phyloP scores from a whole-genome alignment of 352 stramenopile genomes.

The Globisporangium cystogenes region DNA sequence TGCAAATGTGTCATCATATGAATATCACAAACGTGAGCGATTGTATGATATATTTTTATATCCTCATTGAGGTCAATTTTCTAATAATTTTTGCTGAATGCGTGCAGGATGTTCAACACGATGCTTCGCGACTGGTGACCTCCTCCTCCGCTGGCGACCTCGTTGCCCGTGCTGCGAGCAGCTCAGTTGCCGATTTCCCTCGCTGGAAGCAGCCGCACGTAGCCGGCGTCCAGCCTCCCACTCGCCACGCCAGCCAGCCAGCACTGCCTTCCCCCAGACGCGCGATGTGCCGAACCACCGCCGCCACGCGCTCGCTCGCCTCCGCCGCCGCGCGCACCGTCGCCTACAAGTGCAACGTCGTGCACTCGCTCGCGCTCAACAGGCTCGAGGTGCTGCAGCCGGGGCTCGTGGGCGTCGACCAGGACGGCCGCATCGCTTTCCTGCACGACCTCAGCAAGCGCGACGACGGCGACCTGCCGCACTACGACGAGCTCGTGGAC shows the following conservation, averaged over 20 bases:
- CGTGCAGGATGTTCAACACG: no score
- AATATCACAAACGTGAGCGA: no score
- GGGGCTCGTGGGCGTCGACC: constrained; percentile 54
- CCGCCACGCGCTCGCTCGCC: constrained; percentile 23
- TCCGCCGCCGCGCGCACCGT: constrained; percentile 26
- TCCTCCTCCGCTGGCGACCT: no score
- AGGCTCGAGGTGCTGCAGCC: constrained; percentile 56
- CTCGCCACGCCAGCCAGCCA: no score
- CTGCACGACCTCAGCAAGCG: constrained; percentile 30
- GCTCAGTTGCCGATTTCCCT: no score
- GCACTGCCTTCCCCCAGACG: no score
- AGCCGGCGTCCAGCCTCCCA: background rate
- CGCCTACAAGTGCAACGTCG: constrained; percentile 73
- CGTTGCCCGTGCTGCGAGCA: no score
- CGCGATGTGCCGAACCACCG: constrained; percentile 8
- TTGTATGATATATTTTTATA: no score
- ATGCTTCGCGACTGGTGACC: no score
- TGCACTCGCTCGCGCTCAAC: constrained; percentile 62
- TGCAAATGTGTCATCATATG: no score
- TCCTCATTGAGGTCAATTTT: no score
- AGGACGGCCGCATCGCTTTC: constrained; percentile 40
- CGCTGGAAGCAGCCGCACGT: background rate
- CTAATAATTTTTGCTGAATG: no score
- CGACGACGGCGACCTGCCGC: background rate
- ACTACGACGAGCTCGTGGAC: constrained; percentile 58